Evolutionary conservation across 768 basidiomycete species (phyloP).

Genomic region (Cytidiella melzeri): DNA sequence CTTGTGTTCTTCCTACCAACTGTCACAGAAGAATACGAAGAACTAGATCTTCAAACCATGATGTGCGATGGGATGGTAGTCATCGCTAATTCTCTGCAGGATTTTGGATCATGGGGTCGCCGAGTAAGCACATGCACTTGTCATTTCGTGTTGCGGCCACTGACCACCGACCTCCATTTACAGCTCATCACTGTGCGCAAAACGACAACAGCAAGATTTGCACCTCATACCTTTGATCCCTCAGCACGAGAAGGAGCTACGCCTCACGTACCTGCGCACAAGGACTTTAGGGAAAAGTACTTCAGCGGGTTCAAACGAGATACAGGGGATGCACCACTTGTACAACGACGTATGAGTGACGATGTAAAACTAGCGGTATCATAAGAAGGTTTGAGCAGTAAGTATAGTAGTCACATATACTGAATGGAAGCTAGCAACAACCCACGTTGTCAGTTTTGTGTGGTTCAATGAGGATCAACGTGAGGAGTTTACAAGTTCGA

Average conservation of each 20-base stretch:
- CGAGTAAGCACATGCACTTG: slow-evolving; percentile 48
- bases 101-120: slow-evolving; percentile 93
- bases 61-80: slow-evolving; percentile 86
- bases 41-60: slow-evolving; percentile 74
- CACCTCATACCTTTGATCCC: slow-evolving; percentile 50
- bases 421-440: no score
- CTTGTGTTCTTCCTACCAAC: slow-evolving; percentile 96
- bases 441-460: no score
- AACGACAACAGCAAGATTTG: slow-evolving; percentile 35
- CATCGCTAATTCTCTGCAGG: slow-evolving; percentile 83
- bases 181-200: slow-evolving; percentile 93
- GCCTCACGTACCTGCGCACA: slow-evolving; percentile 72
- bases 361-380: no score
- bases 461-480: no score
- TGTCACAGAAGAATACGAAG: slow-evolving; percentile 85
- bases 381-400: no score
- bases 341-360: no score
- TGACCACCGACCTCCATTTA: neutral
- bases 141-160: neutral
- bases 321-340: neutral
- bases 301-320: slow-evolving; percentile 65
- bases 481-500: no score
- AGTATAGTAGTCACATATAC: no score
- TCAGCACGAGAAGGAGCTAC: slow-evolving; percentile 15
- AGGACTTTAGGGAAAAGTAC: slow-evolving; percentile 83